These are phyloP conservation scores for Mycena pura DNA, from an alignment of 768 basidiomycete genomes.

Conservation along the genomic window DNA sequence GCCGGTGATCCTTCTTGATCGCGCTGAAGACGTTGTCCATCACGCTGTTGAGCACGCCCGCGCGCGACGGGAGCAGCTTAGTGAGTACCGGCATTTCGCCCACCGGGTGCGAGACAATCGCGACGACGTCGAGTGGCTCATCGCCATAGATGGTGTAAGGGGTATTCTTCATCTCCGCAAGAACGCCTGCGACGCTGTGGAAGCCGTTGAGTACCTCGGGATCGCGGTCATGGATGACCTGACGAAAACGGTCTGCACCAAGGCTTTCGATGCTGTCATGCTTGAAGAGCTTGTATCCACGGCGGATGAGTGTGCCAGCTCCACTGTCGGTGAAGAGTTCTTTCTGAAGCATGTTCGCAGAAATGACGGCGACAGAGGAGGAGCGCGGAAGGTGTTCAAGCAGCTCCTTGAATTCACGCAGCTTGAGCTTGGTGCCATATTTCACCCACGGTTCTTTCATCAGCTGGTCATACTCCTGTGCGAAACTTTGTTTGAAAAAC, in stretches of 20 bases:
- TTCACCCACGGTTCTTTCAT: constrained; percentile 99
- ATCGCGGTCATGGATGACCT: constrained; percentile 95
- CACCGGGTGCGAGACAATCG: constrained; percentile 90
- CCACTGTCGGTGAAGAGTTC: constrained; percentile 99
- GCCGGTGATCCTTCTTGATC: constrained; percentile 93
- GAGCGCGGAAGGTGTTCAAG: constrained; percentile 97
- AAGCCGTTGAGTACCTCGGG: constrained; percentile 85
- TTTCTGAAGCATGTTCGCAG: constrained; percentile 89
- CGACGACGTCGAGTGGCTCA: constrained; percentile 94
- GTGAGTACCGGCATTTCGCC: constrained; percentile 91
- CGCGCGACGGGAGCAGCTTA: constrained; percentile 87
- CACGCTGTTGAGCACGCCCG: constrained; percentile 91
- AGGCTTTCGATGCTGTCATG: constrained; percentile 81
- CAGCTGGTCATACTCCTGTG: constrained; percentile 90
- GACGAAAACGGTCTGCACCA: constrained; percentile 93
- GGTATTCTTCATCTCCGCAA: constrained; percentile 79
- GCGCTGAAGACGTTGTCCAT: constrained; percentile 97
- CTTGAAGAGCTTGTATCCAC: constrained; percentile 98
- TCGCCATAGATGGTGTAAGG: constrained; percentile 98
- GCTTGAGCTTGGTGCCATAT: constrained; percentile 97
- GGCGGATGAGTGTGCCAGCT: constrained; percentile 96
- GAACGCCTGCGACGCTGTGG: constrained; percentile 86
- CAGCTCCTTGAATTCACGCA: constrained; percentile 98
- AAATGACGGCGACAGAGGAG: constrained; percentile 98
- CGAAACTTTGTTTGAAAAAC: constrained; percentile 3